Conservation (phyloP, 371 early-diverging fungal species). For the Massospora cicadina region DNA sequence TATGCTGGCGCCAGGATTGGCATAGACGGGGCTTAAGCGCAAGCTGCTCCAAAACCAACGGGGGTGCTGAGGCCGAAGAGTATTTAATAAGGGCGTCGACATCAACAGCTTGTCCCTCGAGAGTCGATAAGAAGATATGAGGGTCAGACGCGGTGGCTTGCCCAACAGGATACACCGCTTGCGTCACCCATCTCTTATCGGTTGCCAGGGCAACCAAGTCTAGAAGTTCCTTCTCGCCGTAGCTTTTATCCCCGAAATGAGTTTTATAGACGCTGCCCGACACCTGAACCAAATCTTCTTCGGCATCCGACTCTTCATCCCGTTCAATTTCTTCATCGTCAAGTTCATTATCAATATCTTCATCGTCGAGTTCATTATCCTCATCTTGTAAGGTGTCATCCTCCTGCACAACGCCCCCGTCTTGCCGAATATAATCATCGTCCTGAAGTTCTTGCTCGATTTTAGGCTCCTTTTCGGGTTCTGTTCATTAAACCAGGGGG, state of each 20-base stretch:
- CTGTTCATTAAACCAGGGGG: too few species aligned
- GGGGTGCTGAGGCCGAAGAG: too few species aligned
- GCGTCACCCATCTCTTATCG: conserved; percentile 24
- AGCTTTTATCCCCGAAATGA: conserved; percentile 29
- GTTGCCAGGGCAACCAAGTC: conserved; percentile 25
- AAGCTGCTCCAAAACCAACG: neutral
- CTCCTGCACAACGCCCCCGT: neutral
- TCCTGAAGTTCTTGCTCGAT: neutral
- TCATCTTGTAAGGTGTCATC: neutral
- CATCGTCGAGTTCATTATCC: conserved; percentile 18
- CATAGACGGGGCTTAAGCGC: neutral
- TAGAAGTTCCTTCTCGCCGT: conserved; percentile 18
- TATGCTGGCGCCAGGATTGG: neutral
- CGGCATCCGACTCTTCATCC: conserved; percentile 14
- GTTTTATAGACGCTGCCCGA: conserved; percentile 15
- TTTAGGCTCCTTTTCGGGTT: neutral
- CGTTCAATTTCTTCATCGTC: conserved; percentile 19
- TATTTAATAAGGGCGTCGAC: neutral
- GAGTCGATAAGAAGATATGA: neutral
- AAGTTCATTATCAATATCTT: conserved; percentile 17
- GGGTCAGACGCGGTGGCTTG: neutral
- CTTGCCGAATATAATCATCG: neutral
- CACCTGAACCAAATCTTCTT: conserved; percentile 13
- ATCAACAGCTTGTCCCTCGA: neutral
- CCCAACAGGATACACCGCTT: neutral